A percentile compares a stretch with the other conserved stretches of the same genome.
These are phyloP conservation scores for Firmiana major DNA, from an alignment of 345 rosid genomes.

Conservation along the genomic window DNA sequence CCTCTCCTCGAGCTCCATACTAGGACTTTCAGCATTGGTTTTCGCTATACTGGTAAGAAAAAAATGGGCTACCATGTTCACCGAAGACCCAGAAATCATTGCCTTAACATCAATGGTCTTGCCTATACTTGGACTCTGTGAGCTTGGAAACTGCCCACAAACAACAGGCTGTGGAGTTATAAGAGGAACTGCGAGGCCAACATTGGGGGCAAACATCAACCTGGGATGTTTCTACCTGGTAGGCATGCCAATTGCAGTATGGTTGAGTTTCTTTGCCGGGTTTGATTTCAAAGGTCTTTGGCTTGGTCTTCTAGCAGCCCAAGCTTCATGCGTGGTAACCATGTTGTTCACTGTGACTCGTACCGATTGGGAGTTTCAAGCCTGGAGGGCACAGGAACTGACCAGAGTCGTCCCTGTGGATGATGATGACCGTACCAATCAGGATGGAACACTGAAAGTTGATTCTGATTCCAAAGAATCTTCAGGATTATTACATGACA, in stretches of 20 bases:
- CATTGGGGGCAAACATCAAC: slow-evolving; percentile 77
- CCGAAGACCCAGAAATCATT: slow-evolving; percentile 55
- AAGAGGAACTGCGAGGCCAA: slow-evolving; percentile 84
- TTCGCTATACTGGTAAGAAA: slow-evolving; percentile 54
- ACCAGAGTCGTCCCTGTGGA: slow-evolving; percentile 1
- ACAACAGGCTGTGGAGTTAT: slow-evolving; percentile 80
- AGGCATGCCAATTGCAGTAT: slow-evolving; percentile 78
- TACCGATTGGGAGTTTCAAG: slow-evolving; percentile 70
- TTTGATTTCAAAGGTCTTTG: slow-evolving; percentile 75
- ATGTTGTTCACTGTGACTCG: slow-evolving; percentile 56
- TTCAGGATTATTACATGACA: neutral
- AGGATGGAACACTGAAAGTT: neutral
- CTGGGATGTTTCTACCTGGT: slow-evolving; percentile 76
- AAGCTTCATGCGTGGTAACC: slow-evolving; percentile 56
- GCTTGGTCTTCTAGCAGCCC: slow-evolving; percentile 88
- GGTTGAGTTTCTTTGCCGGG: slow-evolving; percentile 55
- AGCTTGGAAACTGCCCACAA: slow-evolving; percentile 92
- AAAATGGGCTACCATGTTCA: slow-evolving; percentile 71
- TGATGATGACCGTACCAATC: neutral
- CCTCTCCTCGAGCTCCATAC: slow-evolving; percentile 46
- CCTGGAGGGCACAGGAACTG: slow-evolving; percentile 40
- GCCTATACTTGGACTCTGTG: slow-evolving; percentile 86
- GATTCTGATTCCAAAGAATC: slow-evolving; percentile 7
- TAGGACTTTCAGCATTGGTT: slow-evolving; percentile 52
- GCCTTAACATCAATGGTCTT: slow-evolving; percentile 58